phyloP scores from a whole-genome alignment of 148 eudicot species.

The Vaccinium macrocarpon region DNA sequence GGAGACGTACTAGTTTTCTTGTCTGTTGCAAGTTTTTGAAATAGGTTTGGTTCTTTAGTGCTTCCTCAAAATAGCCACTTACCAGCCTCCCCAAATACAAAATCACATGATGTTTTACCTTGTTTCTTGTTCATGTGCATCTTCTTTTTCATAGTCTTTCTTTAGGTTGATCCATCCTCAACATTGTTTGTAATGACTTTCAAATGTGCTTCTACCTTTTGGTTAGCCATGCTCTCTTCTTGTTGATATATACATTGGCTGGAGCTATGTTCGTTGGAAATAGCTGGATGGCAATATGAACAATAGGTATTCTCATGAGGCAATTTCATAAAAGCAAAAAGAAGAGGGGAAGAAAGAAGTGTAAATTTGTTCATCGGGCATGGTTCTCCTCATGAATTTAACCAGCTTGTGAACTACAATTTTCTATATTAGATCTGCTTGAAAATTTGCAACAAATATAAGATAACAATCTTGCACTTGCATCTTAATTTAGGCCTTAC shows the following conservation, averaged over 20 bases:
- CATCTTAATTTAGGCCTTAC: background rate
- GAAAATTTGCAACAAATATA: background rate
- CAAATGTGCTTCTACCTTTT: background rate
- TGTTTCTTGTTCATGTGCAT: background rate
- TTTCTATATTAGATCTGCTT: background rate
- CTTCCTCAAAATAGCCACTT: background rate
- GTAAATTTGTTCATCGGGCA: background rate
- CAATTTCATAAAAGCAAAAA: background rate
- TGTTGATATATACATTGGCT: background rate
- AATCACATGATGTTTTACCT: background rate
- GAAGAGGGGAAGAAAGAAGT: background rate
- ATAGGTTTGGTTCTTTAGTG: conserved; percentile 4
- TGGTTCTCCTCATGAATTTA: background rate
- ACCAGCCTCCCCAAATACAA: background rate
- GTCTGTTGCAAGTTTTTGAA: background rate
- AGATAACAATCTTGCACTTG: background rate
- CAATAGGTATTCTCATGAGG: background rate
- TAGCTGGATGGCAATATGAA: background rate
- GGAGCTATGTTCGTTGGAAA: background rate
- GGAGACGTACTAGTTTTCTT: background rate
- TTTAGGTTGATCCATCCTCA: background rate
- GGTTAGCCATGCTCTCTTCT: background rate
- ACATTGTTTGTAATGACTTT: background rate
- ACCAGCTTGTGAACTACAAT: background rate
- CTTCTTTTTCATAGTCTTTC: background rate